A percentile compares a stretch with the other conserved stretches of the same genome.
Conservation (phyloP, 805 yeast species). For the Pichia insulana region DNA sequence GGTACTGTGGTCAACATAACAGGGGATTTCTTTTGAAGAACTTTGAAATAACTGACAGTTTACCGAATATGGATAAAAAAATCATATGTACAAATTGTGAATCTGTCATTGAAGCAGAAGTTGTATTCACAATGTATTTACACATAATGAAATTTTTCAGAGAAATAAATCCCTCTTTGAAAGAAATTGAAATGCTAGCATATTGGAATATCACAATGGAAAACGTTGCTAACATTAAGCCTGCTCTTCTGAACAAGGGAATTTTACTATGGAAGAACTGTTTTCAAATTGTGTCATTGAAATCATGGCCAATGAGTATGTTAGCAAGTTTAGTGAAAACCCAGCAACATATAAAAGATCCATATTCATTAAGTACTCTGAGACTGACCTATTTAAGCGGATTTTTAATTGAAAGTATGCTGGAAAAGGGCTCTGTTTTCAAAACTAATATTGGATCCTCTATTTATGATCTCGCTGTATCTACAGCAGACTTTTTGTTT, state of each 20-base stretch:
- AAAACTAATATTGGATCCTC: slow-evolving; percentile 12
- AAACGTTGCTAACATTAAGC: too few species aligned
- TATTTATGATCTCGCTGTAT: slow-evolving; percentile 15
- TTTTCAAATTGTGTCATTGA: slow-evolving; percentile 9
- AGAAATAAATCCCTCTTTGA: background rate
- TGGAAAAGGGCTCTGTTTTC: slow-evolving; percentile 6
- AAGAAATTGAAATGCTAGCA: slow-evolving; percentile 3
- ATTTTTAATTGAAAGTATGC: slow-evolving; percentile 9
- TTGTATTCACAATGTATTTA: slow-evolving; percentile 1
- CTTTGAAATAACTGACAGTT: background rate
- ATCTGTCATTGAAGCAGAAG: background rate
- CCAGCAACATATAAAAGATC: slow-evolving; percentile 1
- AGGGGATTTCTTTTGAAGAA: slow-evolving; percentile 13
- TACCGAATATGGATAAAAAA: background rate
- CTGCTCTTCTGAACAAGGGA: slow-evolving; percentile 1
- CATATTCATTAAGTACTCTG: slow-evolving; percentile 11
- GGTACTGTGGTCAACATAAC: slow-evolving; percentile 14
- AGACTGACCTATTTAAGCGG: slow-evolving; percentile 11
- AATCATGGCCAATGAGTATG: slow-evolving; percentile 19
- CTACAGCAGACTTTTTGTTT: slow-evolving; percentile 6
- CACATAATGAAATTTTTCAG: slow-evolving; percentile 1
- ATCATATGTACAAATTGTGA: slow-evolving; percentile 6
- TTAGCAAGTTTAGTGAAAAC: slow-evolving; percentile 10
- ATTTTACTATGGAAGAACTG: background rate
- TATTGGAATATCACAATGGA: background rate